phyloP scores from a whole-genome alignment of 495 filamentous ascomycete species.

The Friedmanniomyces endolithicus region DNA sequence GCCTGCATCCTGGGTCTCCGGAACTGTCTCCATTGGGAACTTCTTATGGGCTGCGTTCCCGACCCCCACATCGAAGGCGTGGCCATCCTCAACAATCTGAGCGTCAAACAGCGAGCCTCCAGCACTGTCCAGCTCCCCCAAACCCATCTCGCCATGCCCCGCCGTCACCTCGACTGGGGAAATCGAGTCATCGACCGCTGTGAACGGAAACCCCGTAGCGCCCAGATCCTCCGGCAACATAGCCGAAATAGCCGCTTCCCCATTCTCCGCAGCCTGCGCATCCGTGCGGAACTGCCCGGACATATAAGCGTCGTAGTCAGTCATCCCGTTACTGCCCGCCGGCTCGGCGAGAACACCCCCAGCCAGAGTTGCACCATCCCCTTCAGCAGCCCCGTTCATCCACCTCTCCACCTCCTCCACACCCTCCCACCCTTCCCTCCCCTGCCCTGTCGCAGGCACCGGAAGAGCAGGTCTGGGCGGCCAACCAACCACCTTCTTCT shows the following conservation, averaged over 20 bases:
- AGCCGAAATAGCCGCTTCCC: background rate
- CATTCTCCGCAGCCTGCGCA: background rate
- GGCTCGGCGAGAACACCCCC: background rate
- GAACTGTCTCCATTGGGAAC: background rate
- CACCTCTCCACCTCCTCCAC: slow-evolving; percentile 4
- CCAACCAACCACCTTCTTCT: background rate
- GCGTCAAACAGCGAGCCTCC: too few relatives aligned
- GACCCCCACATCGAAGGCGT: background rate
- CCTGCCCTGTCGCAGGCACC: background rate
- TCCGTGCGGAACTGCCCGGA: background rate
- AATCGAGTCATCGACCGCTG: background rate
- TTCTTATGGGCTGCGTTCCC: background rate
- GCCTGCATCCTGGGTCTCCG: background rate
- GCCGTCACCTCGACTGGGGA: too few relatives aligned
- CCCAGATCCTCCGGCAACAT: background rate
- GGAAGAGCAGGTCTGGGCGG: background rate
- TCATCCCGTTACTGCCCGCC: background rate
- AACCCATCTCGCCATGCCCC: background rate
- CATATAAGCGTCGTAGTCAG: background rate
- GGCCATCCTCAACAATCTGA: too few relatives aligned
- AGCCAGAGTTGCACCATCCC: too few relatives aligned
- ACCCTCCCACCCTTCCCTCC: background rate
- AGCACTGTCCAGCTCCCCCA: background rate
- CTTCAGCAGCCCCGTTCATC: too few relatives aligned
- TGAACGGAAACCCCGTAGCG: background rate